A percentile compares a stretch with the other conserved stretches of the same genome.
Evolutionary conservation across 176 grass and related monocot species (phyloP).

Genomic region (Musa troglodytarum): DNA sequence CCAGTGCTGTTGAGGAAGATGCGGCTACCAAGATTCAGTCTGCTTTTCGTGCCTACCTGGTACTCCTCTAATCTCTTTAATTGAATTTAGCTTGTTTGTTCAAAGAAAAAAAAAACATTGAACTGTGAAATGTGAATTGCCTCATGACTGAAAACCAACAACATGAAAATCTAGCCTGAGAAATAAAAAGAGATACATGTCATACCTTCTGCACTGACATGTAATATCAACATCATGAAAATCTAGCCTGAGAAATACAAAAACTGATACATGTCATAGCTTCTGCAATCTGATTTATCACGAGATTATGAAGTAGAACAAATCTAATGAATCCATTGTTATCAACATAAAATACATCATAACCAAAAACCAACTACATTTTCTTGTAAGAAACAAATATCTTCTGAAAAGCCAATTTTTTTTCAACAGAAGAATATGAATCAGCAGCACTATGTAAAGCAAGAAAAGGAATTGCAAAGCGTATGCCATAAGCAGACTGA

Average conservation of each 20-base stretch:
- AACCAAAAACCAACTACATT: neutral
- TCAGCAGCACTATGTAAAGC: too few relatives aligned
- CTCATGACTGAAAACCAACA: too few relatives aligned
- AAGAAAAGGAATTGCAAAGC: too few relatives aligned
- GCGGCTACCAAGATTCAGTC: constrained; percentile 75
- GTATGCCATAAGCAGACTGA: too few relatives aligned
- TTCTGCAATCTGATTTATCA: neutral
- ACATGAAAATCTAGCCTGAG: too few relatives aligned
- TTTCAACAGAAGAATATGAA: too few relatives aligned
- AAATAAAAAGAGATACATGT: too few relatives aligned
- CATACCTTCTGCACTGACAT: too few relatives aligned
- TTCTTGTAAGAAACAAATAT: too few relatives aligned
- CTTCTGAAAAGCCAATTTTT: too few relatives aligned
- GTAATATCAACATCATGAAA: too few relatives aligned
- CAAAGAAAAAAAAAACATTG: neutral
- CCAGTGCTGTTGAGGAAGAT: constrained; percentile 26
- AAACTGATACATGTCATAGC: neutral
- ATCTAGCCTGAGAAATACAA: too few relatives aligned
- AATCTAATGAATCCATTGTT: neutral
- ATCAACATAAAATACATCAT: neutral
- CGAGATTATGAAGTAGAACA: neutral
- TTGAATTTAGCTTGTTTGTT: neutral
- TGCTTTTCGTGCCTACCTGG: constrained; percentile 71
- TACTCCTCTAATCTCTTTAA: constrained; percentile 14
- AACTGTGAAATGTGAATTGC: neutral